Evolutionary conservation across 495 filamentous ascomycete species (phyloP).

Genomic region (Neurospora terricola): DNA sequence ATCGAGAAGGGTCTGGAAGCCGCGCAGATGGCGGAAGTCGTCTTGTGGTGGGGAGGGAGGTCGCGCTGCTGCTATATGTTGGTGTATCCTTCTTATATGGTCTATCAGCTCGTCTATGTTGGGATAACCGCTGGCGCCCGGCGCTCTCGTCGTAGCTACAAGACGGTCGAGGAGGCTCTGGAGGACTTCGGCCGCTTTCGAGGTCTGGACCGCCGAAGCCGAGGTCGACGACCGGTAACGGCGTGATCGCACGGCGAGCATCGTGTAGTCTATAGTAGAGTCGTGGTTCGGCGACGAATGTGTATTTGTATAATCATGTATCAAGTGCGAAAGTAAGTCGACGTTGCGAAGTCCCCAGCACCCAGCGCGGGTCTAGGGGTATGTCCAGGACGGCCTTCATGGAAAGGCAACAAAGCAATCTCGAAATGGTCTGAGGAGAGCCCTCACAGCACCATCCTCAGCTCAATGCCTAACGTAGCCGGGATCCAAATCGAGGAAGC

Average conservation of each 20-base stretch:
- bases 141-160: constrained; percentile 14
- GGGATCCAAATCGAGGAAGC: neutral
- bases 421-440: neutral
- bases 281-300: constrained; percentile 1
- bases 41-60: constrained; percentile 48
- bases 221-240: constrained; percentile 55
- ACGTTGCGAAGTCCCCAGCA: constrained; percentile 8
- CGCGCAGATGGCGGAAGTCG: constrained; percentile 70
- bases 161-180: constrained; percentile 49
- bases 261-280: constrained; percentile 2
- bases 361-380: constrained; percentile 22
- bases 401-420: constrained; percentile 4
- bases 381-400: constrained; percentile 11
- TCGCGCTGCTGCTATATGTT: constrained; percentile 36
- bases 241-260: constrained; percentile 39
- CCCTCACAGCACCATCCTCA: neutral
- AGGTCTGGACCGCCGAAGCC: constrained; percentile 42
- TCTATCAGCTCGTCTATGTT: constrained; percentile 30
- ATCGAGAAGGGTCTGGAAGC: constrained; percentile 66
- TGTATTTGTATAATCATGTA: constrained; percentile 16
- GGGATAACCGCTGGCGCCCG: constrained; percentile 26
- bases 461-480: neutral
- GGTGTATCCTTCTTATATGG: constrained; percentile 33
- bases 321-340: constrained; percentile 1
- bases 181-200: constrained; percentile 51